These are phyloP conservation scores for Aristolochia fimbriata DNA, from an alignment of 164 flowering plant genomes.

Conservation along the genomic window DNA sequence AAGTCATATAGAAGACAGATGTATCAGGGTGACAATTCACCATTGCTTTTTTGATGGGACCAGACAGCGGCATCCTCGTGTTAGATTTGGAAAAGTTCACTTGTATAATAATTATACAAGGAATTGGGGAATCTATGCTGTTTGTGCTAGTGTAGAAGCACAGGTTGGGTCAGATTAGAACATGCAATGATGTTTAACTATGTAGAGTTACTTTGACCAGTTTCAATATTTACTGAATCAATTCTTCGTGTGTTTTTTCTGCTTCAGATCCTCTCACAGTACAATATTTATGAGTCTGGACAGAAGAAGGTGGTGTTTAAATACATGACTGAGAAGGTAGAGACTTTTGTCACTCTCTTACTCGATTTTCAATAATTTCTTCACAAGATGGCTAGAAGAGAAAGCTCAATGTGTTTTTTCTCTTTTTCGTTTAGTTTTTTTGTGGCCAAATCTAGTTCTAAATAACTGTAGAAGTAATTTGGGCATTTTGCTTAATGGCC, in stretches of 20 bases:
- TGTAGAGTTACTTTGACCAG: background rate
- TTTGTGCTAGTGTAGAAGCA: constrained; percentile 85
- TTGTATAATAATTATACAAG: constrained; percentile 79
- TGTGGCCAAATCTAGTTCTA: too few species aligned
- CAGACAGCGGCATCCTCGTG: constrained; percentile 80
- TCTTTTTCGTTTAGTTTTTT: too few species aligned
- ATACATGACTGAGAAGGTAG: constrained; percentile 69
- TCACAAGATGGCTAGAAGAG: background rate
- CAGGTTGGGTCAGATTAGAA: constrained; percentile 32
- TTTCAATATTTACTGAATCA: background rate
- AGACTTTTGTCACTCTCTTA: background rate
- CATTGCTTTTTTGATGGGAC: constrained; percentile 89
- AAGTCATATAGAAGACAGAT: constrained; percentile 55
- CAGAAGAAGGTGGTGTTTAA: constrained; percentile 67
- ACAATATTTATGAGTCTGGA: constrained; percentile 94
- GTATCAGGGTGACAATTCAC: constrained; percentile 74
- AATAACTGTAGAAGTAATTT: too few species aligned
- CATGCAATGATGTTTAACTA: background rate
- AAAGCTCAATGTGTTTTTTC: too few species aligned
- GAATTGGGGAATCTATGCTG: constrained; percentile 84
- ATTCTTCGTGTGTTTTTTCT: background rate
- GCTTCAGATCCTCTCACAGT: constrained; percentile 66
- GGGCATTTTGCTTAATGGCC: too few species aligned
- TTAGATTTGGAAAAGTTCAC: constrained; percentile 79
- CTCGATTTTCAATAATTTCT: background rate